Conservation (phyloP, 352 stramenopile species). For the Plasmopara halstedii region DNA sequence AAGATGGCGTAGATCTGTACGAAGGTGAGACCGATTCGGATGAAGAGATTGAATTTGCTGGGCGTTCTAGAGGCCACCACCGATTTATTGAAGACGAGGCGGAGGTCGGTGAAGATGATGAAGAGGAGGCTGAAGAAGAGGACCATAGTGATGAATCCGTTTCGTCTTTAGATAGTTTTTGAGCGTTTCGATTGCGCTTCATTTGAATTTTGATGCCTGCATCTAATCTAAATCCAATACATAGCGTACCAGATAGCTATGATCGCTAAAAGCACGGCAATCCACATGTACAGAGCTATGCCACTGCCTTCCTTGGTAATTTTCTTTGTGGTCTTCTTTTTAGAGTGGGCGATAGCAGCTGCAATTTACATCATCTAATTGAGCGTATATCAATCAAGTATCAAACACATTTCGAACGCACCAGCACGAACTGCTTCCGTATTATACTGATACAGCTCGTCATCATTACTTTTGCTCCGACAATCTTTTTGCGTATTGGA, state of each 20-base stretch:
- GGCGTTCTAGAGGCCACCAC: constrained; percentile 24
- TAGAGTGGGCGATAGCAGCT: constrained; percentile 64
- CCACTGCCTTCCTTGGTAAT: constrained; percentile 18
- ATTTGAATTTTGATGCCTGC: neutral
- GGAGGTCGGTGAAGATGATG: constrained; percentile 54
- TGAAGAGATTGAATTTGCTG: constrained; percentile 34
- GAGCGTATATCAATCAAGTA: neutral
- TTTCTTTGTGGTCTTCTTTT: constrained; percentile 52
- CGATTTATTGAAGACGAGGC: constrained; percentile 79
- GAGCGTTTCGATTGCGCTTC: no score
- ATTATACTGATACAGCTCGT: constrained; percentile 36
- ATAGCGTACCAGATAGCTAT: constrained; percentile 26
- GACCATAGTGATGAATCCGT: constrained; percentile 8
- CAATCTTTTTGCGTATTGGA: constrained; percentile 24
- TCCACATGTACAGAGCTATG: constrained; percentile 29
- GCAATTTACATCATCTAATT: neutral
- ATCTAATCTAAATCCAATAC: constrained; percentile 12
- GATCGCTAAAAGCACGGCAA: constrained; percentile 34
- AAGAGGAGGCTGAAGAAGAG: constrained; percentile 29
- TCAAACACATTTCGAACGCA: constrained; percentile 12
- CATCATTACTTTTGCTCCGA: constrained; percentile 17
- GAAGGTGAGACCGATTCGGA: constrained; percentile 67
- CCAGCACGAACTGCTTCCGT: constrained; percentile 44
- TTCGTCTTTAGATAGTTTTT: constrained; percentile 23
- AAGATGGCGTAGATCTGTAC: constrained; percentile 32